Conservation (phyloP, 1,139 yeast species). For the Suhomyces kunorum region DNA sequence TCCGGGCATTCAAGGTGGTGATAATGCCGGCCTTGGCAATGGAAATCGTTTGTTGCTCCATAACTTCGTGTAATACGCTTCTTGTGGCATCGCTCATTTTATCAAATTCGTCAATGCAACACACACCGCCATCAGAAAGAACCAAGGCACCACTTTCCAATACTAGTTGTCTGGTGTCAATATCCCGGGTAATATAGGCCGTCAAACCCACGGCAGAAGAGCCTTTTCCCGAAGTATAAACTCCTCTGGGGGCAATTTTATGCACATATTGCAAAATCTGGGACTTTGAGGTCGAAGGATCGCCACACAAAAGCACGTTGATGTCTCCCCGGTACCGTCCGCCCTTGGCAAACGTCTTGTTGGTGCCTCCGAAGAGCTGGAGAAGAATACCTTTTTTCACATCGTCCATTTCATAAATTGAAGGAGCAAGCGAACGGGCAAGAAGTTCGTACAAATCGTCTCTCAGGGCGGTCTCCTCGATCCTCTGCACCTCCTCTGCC, state of each 20-base stretch:
- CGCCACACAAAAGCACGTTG: constrained; percentile 90
- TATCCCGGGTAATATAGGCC: constrained; percentile 92
- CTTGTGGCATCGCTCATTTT: constrained; percentile 95
- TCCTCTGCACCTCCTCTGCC: constrained; percentile 65
- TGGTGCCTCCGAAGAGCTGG: constrained; percentile 94
- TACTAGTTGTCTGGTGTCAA: constrained; percentile 89
- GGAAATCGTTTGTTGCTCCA: constrained; percentile 98
- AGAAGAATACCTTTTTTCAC: constrained; percentile 92
- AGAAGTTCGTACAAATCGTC: constrained; percentile 84
- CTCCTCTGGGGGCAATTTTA: constrained; percentile 96
- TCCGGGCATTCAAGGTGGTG: constrained; percentile 93
- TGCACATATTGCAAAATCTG: constrained; percentile 93
- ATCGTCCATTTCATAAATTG: constrained; percentile 93
- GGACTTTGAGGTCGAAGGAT: constrained; percentile 96
- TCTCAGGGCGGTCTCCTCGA: constrained; percentile 62
- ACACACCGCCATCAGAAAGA: constrained; percentile 95
- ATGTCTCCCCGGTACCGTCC: constrained; percentile 97
- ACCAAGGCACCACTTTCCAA: constrained; percentile 96
- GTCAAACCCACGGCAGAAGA: constrained; percentile 99
- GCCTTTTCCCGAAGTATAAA: constrained; percentile 97
- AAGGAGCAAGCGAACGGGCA: constrained; percentile 91
- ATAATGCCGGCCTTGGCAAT: constrained; percentile 98
- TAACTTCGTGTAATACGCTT: constrained; percentile 95
- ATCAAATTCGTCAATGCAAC: constrained; percentile 98
- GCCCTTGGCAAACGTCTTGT: constrained; percentile 84